Percentiles rank a stretch among this genome's conserved stretches.
These are phyloP conservation scores for Serendipita sp. DNA, from an alignment of 768 basidiomycete species.

Conservation along the genomic window DNA sequence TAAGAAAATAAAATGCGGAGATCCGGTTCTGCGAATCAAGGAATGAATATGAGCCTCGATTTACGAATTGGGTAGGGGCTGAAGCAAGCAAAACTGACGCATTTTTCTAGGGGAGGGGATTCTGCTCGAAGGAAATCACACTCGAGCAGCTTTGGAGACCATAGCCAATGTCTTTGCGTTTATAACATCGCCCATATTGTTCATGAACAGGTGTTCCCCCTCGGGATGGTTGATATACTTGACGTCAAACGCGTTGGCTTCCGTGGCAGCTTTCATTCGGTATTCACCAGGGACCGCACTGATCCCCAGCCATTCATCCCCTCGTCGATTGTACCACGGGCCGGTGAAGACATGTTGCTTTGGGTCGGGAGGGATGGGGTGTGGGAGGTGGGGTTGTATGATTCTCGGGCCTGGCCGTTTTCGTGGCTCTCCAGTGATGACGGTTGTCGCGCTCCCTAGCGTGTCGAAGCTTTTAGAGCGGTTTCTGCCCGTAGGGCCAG, in stretches of 20 bases:
- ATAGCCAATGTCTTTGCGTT: background rate
- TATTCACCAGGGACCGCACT: slow-evolving; percentile 3
- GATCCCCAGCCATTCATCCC: background rate
- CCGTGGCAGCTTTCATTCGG: background rate
- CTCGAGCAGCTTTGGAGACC: background rate
- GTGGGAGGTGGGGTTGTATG: background rate
- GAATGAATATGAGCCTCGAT: too few relatives aligned
- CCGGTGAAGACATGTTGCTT: slow-evolving; percentile 1
- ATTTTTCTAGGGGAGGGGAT: too few relatives aligned
- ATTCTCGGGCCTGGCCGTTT: background rate
- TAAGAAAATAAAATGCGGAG: too few relatives aligned
- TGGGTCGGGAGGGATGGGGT: background rate
- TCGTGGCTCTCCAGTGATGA: background rate
- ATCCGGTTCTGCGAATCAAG: too few relatives aligned
- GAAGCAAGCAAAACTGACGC: too few relatives aligned
- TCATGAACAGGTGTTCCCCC: background rate
- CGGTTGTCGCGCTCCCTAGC: background rate
- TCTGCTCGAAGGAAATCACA: background rate
- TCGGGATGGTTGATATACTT: slow-evolving; percentile 4
- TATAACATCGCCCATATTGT: background rate
- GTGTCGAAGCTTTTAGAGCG: background rate
- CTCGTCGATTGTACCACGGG: background rate
- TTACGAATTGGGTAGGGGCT: too few relatives aligned
- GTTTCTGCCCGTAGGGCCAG: background rate
- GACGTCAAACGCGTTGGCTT: background rate